These are phyloP conservation scores for Pholiota microspora DNA, from an alignment of 768 basidiomycete genomes.

Conservation along the genomic window DNA sequence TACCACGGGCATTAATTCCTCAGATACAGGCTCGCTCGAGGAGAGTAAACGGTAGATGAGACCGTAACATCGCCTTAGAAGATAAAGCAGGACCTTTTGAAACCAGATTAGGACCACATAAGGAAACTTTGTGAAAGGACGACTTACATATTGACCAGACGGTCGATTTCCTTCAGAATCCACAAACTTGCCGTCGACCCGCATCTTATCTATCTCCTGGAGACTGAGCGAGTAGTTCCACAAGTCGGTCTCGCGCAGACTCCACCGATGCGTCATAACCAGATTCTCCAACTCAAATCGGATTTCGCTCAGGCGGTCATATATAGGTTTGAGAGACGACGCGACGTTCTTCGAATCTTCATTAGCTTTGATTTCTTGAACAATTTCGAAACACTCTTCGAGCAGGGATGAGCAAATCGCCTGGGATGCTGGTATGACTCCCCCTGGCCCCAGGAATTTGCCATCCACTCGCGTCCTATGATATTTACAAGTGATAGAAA, in stretches of 20 bases:
- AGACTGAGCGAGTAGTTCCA: constrained; percentile 92
- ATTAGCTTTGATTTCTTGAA: constrained; percentile 91
- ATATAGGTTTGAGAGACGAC: constrained; percentile 84
- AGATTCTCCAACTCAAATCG: constrained; percentile 87
- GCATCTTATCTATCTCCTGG: constrained; percentile 96
- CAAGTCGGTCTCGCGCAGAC: constrained; percentile 88
- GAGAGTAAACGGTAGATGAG: constrained; percentile 92
- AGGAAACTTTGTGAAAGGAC: background rate
- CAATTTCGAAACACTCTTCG: constrained; percentile 95
- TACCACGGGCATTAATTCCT: constrained; percentile 96
- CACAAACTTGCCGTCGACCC: constrained; percentile 95
- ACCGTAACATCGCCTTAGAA: constrained; percentile 93
- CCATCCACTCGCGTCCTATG: constrained; percentile 89
- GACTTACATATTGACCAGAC: constrained; percentile 88
- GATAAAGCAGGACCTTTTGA: constrained; percentile 82
- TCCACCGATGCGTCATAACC: constrained; percentile 96
- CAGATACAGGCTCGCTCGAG: constrained; percentile 95
- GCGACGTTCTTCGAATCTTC: constrained; percentile 89
- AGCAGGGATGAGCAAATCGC: constrained; percentile 88
- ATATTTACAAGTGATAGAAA: constrained; percentile 13
- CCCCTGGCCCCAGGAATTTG: constrained; percentile 91
- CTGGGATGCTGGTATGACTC: constrained; percentile 87
- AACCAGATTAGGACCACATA: background rate
- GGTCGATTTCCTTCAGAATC: constrained; percentile 92
- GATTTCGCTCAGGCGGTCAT: constrained; percentile 86